Evolutionary conservation across 106 monocot genomes (phyloP).

Genomic region (Dioscorea alata): DNA sequence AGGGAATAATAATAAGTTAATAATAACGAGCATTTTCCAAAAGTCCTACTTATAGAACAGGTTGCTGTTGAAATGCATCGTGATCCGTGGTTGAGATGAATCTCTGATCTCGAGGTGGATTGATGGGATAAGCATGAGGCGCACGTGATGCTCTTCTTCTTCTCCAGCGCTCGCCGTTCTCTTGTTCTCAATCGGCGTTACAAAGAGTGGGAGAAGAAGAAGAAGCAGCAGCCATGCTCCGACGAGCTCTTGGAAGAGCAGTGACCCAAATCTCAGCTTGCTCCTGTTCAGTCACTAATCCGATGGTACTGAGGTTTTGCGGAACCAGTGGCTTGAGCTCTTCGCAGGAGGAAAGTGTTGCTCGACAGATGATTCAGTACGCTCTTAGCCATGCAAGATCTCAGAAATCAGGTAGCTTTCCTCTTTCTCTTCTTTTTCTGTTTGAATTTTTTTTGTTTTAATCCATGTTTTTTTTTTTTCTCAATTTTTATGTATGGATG

Average conservation of each 20-base stretch:
- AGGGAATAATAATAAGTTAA: no score
- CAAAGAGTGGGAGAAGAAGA: neutral
- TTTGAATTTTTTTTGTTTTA: neutral
- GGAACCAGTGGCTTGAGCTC: constrained; percentile 7
- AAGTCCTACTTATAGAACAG: no score
- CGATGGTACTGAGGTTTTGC: constrained; percentile 3
- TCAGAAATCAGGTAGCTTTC: constrained; percentile 36
- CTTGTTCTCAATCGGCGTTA: neutral
- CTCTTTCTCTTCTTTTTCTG: neutral
- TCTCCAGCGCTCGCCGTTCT: neutral
- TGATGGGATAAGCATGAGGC: no score
- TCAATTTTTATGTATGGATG: no score
- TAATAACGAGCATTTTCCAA: no score
- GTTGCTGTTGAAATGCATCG: no score
- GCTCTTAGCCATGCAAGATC: constrained; percentile 47
- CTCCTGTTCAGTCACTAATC: no score
- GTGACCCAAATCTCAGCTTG: neutral
- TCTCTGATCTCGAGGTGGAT: no score
- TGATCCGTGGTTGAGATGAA: no score
- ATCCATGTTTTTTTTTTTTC: no score
- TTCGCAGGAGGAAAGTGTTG: constrained; percentile 27
- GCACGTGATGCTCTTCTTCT: no score
- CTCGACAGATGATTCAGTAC: constrained; percentile 57
- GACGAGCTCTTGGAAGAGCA: neutral
- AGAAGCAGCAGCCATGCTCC: neutral